Evolutionary conservation across 768 basidiomycete genomes (phyloP).

Genomic region (Chalciporus pseudorubinellus): DNA sequence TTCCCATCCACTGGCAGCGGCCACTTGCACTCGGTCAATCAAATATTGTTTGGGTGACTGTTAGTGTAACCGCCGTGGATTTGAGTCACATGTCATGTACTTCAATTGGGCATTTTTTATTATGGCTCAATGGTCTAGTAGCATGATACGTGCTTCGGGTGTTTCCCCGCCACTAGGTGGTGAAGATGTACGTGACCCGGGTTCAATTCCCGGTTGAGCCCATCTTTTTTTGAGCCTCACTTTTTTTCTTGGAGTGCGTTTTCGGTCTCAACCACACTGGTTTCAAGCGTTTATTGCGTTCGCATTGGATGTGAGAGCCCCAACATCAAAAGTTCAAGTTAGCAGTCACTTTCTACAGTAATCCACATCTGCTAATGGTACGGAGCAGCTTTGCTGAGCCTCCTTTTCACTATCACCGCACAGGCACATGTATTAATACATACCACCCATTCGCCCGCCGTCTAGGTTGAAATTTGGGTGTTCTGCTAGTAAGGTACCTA

Average conservation of each 20-base stretch:
- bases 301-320: too few species aligned
- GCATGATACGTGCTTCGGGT: conserved; percentile 38
- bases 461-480: conserved; percentile 7
- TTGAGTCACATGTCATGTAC: too few species aligned
- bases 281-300: too few species aligned
- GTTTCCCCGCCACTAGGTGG: conserved; percentile 24
- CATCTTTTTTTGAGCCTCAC: conserved; percentile 14
- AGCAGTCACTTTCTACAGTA: conserved; percentile 23
- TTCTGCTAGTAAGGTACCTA: conserved; percentile 16
- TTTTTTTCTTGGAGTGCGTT: conserved; percentile 25
- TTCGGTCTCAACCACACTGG: not conserved
- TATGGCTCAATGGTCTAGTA: conserved; percentile 37
- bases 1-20: too few species aligned
- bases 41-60: too few species aligned
- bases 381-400: conserved; percentile 13
- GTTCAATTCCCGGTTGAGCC: conserved; percentile 37
- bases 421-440: conserved; percentile 33
- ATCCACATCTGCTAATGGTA: not conserved
- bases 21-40: too few species aligned
- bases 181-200: conserved; percentile 37
- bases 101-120: too few species aligned
- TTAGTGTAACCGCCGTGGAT: too few species aligned
- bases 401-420: conserved; percentile 17
- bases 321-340: too few species aligned
- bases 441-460: conserved; percentile 38